Base-by-base conservation (phyloP, 2,329 filamentous ascomycete species). In the Colletotrichum endophyticum region DNA sequence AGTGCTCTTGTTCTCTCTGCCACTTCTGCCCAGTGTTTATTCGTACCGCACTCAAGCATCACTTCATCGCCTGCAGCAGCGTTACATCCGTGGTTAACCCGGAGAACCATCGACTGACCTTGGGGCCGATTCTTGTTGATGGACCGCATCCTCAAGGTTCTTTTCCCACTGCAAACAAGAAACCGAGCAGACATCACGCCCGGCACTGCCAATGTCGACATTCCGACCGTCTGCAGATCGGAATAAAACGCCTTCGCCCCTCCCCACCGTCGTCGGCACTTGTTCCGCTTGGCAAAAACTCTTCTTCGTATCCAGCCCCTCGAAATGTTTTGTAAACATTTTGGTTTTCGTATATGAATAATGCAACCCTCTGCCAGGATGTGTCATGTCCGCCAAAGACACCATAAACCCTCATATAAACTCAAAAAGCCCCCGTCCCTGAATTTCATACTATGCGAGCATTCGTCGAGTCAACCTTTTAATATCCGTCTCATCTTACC, bases 161-260 rank as follows among this genome's bases (percentile, higher is more conserved):
- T 53, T 39, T 32, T 62, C n/a, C n/a, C 4, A 5, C 16, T 22
- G 5, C 36, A 22, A 39, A 44, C 32, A 63, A 49, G 39, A 56
- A 34, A 34, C 32, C 15, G 34, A 25, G n/a, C 63, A 70, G 32
- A 56, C 22, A 53, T 16, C 57, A 39, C 39, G 25, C 32, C 59
- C 59, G 59, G 59, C 28, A 27, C 27, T 28, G 15, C 19, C 25
- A 62, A 12, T 34, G 28, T 62, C 59, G 3, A 34, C 19, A 62
- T 32, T 57, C 49, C 63, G 32, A 28, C 28, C 36, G 68, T 22
- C 69, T 49, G 73, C 73, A 64, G 73, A 76, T 76, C 64, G 70
- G 59, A 73, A 73, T 73, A 66, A 68, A 64, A 49, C 44, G 44
- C 64, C 30, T n/a, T 63, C 63, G 30, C 73, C 56, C 27, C 34